Percentiles rank a stretch among this genome's conserved stretches.
Conservation (phyloP, 2,329 filamentous ascomycete genomes). For the Nothopassalora personata region DNA sequence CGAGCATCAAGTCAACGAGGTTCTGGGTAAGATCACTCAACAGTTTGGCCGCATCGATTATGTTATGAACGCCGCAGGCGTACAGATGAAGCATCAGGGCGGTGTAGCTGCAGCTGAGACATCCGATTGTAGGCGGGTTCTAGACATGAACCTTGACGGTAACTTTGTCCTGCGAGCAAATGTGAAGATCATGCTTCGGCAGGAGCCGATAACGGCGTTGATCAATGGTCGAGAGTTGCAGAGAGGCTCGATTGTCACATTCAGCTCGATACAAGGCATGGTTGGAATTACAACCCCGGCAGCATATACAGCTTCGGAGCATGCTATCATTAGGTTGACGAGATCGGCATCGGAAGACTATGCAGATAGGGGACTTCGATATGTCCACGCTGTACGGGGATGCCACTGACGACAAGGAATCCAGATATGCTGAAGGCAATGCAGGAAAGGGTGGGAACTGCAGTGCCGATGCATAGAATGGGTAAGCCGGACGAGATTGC, state of each 20-base stretch:
- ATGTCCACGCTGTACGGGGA: conserved; percentile 24
- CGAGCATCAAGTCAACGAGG: conserved; percentile 27
- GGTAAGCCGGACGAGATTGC: conserved; percentile 26
- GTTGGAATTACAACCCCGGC: conserved; percentile 38
- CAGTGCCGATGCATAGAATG: conserved; percentile 26
- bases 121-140: conserved; percentile 37
- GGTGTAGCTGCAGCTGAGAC: conserved; percentile 36
- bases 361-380: conserved; percentile 35
- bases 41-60: conserved; percentile 39
- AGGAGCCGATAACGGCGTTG: conserved; percentile 36
- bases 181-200: conserved; percentile 42
- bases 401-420: conserved; percentile 8
- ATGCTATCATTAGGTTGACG: conserved; percentile 39
- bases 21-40: conserved; percentile 26
- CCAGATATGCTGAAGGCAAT: conserved; percentile 24
- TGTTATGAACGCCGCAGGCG: conserved; percentile 40
- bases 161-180: conserved; percentile 39
- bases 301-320: conserved; percentile 35
- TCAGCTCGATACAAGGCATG: conserved; percentile 37
- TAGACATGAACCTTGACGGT: conserved; percentile 42
- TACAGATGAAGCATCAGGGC: conserved; percentile 36
- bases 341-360: conserved; percentile 40
- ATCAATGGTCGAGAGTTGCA: conserved; percentile 35
- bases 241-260: conserved; percentile 35
- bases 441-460: conserved; percentile 22